Percentiles rank a stretch among this genome's conserved stretches.
These are phyloP conservation scores for Lasiosphaeria miniovina DNA, from an alignment of 495 filamentous ascomycete species.

Conservation along the genomic window DNA sequence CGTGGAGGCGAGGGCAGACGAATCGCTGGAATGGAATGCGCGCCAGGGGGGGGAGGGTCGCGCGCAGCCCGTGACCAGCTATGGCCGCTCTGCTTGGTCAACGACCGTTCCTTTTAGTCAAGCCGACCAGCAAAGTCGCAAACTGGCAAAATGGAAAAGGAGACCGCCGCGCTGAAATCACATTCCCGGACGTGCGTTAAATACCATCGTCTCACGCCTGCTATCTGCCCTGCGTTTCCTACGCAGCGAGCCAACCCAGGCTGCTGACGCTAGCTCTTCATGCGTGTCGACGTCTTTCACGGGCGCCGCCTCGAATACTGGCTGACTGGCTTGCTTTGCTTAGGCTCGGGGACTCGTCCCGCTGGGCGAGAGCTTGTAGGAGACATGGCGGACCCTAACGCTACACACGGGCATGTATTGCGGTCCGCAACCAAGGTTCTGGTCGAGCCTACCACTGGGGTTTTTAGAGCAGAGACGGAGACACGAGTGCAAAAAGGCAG, in stretches of 20 bases:
- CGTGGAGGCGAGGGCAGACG: slow-evolving; percentile 10
- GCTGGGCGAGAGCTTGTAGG: neutral
- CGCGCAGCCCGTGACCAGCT: slow-evolving; percentile 27
- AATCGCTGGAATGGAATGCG: slow-evolving; percentile 26
- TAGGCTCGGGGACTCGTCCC: neutral
- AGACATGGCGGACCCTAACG: neutral
- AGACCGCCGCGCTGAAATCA: neutral
- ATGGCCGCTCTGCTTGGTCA: slow-evolving; percentile 25
- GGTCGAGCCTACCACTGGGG: neutral
- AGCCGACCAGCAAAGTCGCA: neutral
- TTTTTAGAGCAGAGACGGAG: neutral
- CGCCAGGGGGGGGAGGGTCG: slow-evolving; percentile 5
- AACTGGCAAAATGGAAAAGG: neutral
- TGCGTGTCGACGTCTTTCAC: neutral
- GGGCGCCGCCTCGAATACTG: neutral
- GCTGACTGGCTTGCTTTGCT: neutral
- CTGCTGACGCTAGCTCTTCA: neutral
- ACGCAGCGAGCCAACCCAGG: too few species aligned
- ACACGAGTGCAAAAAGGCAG: neutral
- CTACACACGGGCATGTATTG: neutral
- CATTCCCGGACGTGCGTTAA: slow-evolving; percentile 4
- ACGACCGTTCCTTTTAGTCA: slow-evolving; percentile 23
- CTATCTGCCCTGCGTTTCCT: too few species aligned
- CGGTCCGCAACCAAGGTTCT: slow-evolving; percentile 1
- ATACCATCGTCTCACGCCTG: neutral